These are phyloP conservation scores for Saccharomyces hybrid DNA, from an alignment of 1,139 yeast species.

Conservation along the genomic window DNA sequence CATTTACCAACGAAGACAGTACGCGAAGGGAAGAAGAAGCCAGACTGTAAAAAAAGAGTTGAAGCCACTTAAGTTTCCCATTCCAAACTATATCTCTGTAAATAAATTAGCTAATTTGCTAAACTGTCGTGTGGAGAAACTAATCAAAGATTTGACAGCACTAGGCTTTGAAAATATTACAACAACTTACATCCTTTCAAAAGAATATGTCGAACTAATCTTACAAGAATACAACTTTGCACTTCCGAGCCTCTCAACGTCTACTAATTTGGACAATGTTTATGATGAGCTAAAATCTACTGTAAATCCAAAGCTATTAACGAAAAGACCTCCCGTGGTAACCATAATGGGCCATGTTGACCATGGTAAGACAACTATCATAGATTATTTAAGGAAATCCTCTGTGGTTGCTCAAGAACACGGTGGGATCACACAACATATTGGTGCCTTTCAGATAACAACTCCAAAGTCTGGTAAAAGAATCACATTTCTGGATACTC, in stretches of 20 bases:
- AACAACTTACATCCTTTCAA: slow-evolving; percentile 74
- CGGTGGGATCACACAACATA: slow-evolving; percentile 97
- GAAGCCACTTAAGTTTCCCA: slow-evolving; percentile 35
- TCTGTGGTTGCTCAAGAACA: slow-evolving; percentile 77
- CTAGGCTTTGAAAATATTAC: slow-evolving; percentile 74
- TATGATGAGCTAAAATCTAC: slow-evolving; percentile 40
- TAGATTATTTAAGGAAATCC: slow-evolving; percentile 78
- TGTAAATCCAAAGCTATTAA: slow-evolving; percentile 39
- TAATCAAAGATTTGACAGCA: slow-evolving; percentile 50
- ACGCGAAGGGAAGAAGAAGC: slow-evolving; percentile 14
- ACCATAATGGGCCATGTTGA: slow-evolving; percentile 99
- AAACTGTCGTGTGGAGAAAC: slow-evolving; percentile 52
- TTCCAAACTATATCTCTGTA: slow-evolving; percentile 70
- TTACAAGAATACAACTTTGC: slow-evolving; percentile 86
- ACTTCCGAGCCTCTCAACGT: slow-evolving; percentile 35
- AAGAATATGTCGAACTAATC: slow-evolving; percentile 75
- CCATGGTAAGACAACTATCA: slow-evolving; percentile 93
- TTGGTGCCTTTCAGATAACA: slow-evolving; percentile 88
- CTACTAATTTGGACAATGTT: slow-evolving; percentile 41
- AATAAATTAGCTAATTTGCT: slow-evolving; percentile 69
- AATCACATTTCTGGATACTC: slow-evolving; percentile 91
- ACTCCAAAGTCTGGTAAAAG: slow-evolving; percentile 66
- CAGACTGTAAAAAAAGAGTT: slow-evolving; percentile 11
- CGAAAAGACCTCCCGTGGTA: slow-evolving; percentile 83
- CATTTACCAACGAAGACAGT: slow-evolving; percentile 2